Evolutionary conservation across 2,329 filamentous ascomycete genomes (phyloP).

Genomic region (Cladosporium oxysporum): DNA sequence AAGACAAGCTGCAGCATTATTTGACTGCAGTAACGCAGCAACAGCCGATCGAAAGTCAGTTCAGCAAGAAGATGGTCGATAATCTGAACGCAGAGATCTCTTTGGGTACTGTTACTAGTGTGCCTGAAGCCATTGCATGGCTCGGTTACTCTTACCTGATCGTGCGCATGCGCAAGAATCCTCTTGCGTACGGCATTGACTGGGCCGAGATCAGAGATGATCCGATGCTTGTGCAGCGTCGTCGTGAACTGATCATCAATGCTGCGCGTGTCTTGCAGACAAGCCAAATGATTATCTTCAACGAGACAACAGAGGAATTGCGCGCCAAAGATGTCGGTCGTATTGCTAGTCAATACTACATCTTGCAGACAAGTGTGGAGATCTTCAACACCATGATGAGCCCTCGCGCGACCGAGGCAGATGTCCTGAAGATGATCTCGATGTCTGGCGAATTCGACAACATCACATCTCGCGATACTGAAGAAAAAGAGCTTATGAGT

Average conservation of each 20-base stretch:
- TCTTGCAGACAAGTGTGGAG: slow-evolving; percentile 88
- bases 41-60: slow-evolving; percentile 94
- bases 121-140: slow-evolving; percentile 93
- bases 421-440: slow-evolving; percentile 93
- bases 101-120: slow-evolving; percentile 90
- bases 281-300: slow-evolving; percentile 99
- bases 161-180: slow-evolving; percentile 92
- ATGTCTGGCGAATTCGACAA: slow-evolving; percentile 99
- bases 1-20: slow-evolving; percentile 92
- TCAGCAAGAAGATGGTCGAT: slow-evolving; percentile 90
- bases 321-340: slow-evolving; percentile 92
- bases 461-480: slow-evolving; percentile 86
- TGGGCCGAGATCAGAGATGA: slow-evolving; percentile 90
- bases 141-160: slow-evolving; percentile 97
- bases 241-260: slow-evolving; percentile 82
- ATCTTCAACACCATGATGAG: slow-evolving; percentile 97
- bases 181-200: slow-evolving; percentile 90
- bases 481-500: slow-evolving; percentile 80
- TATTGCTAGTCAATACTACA: slow-evolving; percentile 97
- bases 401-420: slow-evolving; percentile 80
- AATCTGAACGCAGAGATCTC: slow-evolving; percentile 96
- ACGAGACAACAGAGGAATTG: slow-evolving; percentile 89
- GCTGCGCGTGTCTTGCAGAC: slow-evolving; percentile 84
- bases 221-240: slow-evolving; percentile 79
- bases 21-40: slow-evolving; percentile 91